Evolutionary conservation across 129 eudicot species (phyloP).

Genomic region (Flaveria linearis): DNA sequence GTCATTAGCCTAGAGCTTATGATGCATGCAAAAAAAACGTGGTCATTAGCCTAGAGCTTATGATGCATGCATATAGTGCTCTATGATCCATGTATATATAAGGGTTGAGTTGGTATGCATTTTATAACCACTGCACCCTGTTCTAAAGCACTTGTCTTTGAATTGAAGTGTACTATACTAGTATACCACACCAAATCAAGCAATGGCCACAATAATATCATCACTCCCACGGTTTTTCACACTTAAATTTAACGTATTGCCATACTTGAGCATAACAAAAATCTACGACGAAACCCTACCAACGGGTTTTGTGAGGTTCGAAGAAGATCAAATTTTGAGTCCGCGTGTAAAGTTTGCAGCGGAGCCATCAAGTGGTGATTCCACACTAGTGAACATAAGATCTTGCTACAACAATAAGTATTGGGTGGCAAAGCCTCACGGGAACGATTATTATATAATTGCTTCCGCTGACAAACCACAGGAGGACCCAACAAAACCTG

Average conservation of each 20-base stretch:
- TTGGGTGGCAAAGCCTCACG: background rate
- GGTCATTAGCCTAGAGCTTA: background rate
- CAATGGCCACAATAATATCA: background rate
- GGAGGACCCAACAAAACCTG: background rate
- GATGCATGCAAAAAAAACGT: background rate
- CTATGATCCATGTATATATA: background rate
- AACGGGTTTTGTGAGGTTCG: background rate
- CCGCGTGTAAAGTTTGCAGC: slow-evolving; percentile 9
- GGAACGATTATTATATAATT: background rate
- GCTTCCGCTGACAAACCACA: background rate
- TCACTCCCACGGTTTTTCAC: background rate
- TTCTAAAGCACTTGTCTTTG: background rate
- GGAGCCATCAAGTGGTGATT: background rate
- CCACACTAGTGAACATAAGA: background rate
- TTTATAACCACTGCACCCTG: background rate
- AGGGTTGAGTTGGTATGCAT: background rate
- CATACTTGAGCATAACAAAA: slow-evolving; percentile 1
- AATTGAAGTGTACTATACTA: background rate
- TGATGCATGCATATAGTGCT: background rate
- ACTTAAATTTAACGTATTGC: background rate
- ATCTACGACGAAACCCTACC: background rate
- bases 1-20: background rate
- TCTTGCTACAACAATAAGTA: slow-evolving; percentile 25
- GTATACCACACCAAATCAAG: background rate
- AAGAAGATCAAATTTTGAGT: background rate